Evolutionary conservation across 192 early-diverging fungal species (phyloP), one percentile per base, ranked within the genome.

Genomic region (Coemansia sp.): DNA sequence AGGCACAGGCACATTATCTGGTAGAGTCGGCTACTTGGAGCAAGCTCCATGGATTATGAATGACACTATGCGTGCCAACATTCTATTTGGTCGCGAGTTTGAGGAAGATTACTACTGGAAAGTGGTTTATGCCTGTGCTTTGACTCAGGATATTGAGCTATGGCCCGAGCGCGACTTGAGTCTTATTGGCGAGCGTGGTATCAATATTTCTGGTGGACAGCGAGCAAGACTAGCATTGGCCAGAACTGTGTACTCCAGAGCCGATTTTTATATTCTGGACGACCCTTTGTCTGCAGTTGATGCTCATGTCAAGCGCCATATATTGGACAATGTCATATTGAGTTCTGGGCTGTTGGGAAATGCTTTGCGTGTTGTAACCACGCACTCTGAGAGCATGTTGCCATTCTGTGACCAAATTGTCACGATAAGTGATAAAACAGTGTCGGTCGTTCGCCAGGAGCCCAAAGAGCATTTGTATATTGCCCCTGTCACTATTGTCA

Each of bases 1-100:
- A 30, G 65, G 65, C 33, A 19, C 65, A 2, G 84, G 92, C 8
- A 62, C 73, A 3, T 77, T 91, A 19, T 83, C 85, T 30, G 90
- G 91, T 8, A 78, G 76, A 5, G 77, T 95, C 16, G 89, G 89
- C 19, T 96, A 94, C 71, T 87, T 84, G 16, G 84, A 92, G 8
- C 94, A 94, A 62, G 85, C 85, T 8, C 86, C 93, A 0, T 62
- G 61, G 61, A 62, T 71, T 23, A 59, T 71, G 63, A 65, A 47
- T 43, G 63, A 57, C 0, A 65, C 69, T 0, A 19, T 71, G 33
- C 39, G 69, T 0, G 63, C 53, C 8, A 71, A 71, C n/a, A 60
- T 71, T 6, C 7, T 71, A n/a, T 65, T 71, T 62, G 69, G 69
- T 8, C 69, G 57, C 26, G 37, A 47, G 7, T 71, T 59, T 28